Evolutionary conservation across 371 early-diverging fungal species (phyloP).

Genomic region (Apophysomyces ossiformis): DNA sequence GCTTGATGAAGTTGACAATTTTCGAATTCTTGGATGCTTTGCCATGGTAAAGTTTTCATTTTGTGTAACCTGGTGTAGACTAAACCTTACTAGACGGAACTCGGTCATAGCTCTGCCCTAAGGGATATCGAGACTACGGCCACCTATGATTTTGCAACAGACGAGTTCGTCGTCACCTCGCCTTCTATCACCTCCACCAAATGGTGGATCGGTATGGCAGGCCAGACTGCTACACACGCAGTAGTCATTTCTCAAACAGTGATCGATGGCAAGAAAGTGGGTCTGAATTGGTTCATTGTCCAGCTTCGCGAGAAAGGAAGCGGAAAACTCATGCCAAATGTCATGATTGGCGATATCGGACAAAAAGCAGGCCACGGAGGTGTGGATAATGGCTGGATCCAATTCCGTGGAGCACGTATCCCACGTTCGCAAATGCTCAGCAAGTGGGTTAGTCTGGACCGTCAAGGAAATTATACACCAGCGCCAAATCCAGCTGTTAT

Average conservation of each 20-base stretch:
- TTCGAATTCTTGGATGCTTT: slow-evolving; percentile 67
- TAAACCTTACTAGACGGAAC: slow-evolving; percentile 49
- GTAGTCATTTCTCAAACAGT: slow-evolving; percentile 67
- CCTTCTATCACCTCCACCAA: slow-evolving; percentile 87
- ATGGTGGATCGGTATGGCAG: slow-evolving; percentile 95
- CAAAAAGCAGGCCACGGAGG: slow-evolving; percentile 81
- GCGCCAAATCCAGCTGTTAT: slow-evolving; percentile 64
- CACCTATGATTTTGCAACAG: slow-evolving; percentile 74
- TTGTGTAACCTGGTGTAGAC: not conserved
- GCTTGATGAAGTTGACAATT: slow-evolving; percentile 57
- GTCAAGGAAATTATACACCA: slow-evolving; percentile 64
- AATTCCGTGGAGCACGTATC: slow-evolving; percentile 85
- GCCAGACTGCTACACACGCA: slow-evolving; percentile 79
- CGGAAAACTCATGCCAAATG: slow-evolving; percentile 73
- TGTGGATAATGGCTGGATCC: slow-evolving; percentile 94
- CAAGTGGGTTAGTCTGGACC: slow-evolving; percentile 66
- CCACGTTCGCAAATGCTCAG: slow-evolving; percentile 84
- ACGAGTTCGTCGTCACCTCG: slow-evolving; percentile 85
- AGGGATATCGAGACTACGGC: slow-evolving; percentile 89
- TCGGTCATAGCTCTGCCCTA: slow-evolving; percentile 82
- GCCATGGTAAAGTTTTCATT: slow-evolving; percentile 60
- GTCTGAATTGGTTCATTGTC: slow-evolving; percentile 86
- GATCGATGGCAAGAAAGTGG: slow-evolving; percentile 69
- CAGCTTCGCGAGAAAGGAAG: slow-evolving; percentile 80
- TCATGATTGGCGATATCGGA: slow-evolving; percentile 88